Evolutionary conservation across 495 filamentous ascomycete species (phyloP).

Genomic region (Astrothelium subdiscretum): DNA sequence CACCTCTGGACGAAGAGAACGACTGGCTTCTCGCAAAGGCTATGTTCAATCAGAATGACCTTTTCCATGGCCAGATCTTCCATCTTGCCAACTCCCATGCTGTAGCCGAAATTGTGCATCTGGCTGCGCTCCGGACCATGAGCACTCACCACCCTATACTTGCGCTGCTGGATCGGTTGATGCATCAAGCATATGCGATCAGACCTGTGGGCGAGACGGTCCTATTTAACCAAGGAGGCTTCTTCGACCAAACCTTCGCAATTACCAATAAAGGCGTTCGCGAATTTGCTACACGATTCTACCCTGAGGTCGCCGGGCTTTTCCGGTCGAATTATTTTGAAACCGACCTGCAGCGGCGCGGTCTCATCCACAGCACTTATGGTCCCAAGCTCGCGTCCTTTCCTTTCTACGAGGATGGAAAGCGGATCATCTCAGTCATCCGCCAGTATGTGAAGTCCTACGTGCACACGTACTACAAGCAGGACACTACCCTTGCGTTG

Average conservation of each 20-base stretch:
- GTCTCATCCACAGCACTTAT: constrained; percentile 21
- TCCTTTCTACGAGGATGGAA: constrained; percentile 31
- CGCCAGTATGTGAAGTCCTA: constrained; percentile 22
- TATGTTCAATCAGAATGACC: constrained; percentile 30
- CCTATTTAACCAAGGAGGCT: constrained; percentile 22
- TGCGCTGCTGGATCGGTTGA: constrained; percentile 24
- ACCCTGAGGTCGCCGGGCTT: constrained; percentile 16
- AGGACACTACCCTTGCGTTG: constrained; percentile 7
- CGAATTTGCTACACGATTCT: constrained; percentile 15
- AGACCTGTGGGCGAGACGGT: constrained; percentile 14
- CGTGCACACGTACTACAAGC: constrained; percentile 27
- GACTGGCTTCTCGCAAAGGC: constrained; percentile 34
- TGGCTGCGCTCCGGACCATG: constrained; percentile 28
- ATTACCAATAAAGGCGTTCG: constrained; percentile 10
- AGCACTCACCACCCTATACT: constrained; percentile 22
- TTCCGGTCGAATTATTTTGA: constrained; percentile 29
- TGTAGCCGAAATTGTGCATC: constrained; percentile 25
- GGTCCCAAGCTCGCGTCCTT: constrained; percentile 24
- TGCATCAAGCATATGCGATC: constrained; percentile 12
- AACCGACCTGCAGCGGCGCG: constrained; percentile 20
- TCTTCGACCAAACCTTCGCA: constrained; percentile 23
- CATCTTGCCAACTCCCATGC: constrained; percentile 27
- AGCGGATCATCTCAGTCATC: constrained; percentile 17
- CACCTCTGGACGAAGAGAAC: constrained; percentile 23
- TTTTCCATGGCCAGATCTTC: constrained; percentile 19